Evolutionary conservation across 1,284 basidiomycete species (phyloP), one percentile per base, ranked within the genome.

Genomic region (Ustilago lituana): DNA sequence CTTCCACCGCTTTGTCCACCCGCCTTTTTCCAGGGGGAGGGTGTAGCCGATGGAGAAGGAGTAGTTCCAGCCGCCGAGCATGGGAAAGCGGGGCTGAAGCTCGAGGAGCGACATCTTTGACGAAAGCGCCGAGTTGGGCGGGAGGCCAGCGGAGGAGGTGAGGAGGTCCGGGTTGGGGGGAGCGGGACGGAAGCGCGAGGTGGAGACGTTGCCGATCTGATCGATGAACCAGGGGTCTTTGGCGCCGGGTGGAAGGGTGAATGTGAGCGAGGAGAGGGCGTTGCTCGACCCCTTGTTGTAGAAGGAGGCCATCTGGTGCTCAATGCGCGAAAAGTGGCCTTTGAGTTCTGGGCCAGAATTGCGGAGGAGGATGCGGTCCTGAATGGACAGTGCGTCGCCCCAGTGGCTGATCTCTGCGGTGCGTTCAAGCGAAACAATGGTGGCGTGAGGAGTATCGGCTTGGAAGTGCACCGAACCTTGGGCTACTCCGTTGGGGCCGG

Each of bases 11-110:
- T 79, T 87, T 89, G 63, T 86, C 87, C 32, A 86, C 5, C 75
- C 74, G 2, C 74, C 75, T 2, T 35, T 12, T 10, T 49, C 46
- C n/a, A 80, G 68, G 9, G 58, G 54, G 12, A 92, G 90, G 77
- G 98, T 93, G 87, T 91, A 99, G 3, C 96, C 96, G 11, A 98
- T 86, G 5, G 91, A 93, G 84, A 95, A 98, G 37, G 86, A 88
- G 84, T 96, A 98, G 82, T 97, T 98, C 96, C 96, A 99, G 17
- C 95, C 94, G 26, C 96, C 96, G 62, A 98, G 83, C 23, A 99
- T 78, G 8, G 96, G 96, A 82, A 94, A 99, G 33, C 96, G 87
- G 0, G 96, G 95, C 40, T 86, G 86, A 40, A 98, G 81, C 76
- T 98, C 93, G 3, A 81, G 76, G 31, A 89, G 88, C 8, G 87